Conservation (phyloP, 2,329 filamentous ascomycete genomes). For the Pyrenochaeta sp. region DNA sequence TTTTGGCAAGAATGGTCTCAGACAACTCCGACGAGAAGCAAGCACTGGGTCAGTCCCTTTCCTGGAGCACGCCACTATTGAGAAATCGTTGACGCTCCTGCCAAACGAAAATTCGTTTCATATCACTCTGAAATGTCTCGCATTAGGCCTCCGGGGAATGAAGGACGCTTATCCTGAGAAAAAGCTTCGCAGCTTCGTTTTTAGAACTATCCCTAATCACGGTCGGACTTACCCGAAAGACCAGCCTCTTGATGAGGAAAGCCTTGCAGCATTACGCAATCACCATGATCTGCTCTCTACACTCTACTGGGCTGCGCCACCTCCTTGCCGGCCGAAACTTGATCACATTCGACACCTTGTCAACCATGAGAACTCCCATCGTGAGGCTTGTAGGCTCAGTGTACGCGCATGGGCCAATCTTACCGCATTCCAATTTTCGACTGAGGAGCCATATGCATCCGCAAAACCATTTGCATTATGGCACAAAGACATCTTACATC, state of each 20-base stretch:
- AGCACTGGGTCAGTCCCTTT: slow-evolving; percentile 62
- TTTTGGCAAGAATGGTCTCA: slow-evolving; percentile 63
- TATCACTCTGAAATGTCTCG: slow-evolving; percentile 66
- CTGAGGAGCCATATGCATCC: slow-evolving; percentile 55
- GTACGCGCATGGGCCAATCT: slow-evolving; percentile 67
- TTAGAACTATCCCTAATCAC: slow-evolving; percentile 68
- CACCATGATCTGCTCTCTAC: slow-evolving; percentile 69
- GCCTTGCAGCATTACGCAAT: slow-evolving; percentile 66
- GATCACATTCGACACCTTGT: slow-evolving; percentile 63
- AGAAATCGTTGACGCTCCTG: slow-evolving; percentile 55
- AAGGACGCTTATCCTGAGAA: slow-evolving; percentile 58
- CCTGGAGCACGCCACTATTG: slow-evolving; percentile 58
- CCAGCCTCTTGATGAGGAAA: slow-evolving; percentile 59
- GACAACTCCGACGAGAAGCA: slow-evolving; percentile 62
- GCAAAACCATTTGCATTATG: slow-evolving; percentile 62
- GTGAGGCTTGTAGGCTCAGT: slow-evolving; percentile 67
- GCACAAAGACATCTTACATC: slow-evolving; percentile 62
- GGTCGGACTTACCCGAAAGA: slow-evolving; percentile 69
- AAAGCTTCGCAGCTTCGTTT: slow-evolving; percentile 64
- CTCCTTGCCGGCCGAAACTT: slow-evolving; percentile 61
- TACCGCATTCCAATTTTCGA: slow-evolving; percentile 65
- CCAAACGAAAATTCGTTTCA: slow-evolving; percentile 65
- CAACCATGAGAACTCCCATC: slow-evolving; percentile 65
- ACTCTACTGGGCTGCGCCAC: slow-evolving; percentile 66
- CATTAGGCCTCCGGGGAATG: slow-evolving; percentile 59